Evolutionary conservation across 2,329 filamentous ascomycete species (phyloP).

Genomic region (Bimuria novae-zelandiae): DNA sequence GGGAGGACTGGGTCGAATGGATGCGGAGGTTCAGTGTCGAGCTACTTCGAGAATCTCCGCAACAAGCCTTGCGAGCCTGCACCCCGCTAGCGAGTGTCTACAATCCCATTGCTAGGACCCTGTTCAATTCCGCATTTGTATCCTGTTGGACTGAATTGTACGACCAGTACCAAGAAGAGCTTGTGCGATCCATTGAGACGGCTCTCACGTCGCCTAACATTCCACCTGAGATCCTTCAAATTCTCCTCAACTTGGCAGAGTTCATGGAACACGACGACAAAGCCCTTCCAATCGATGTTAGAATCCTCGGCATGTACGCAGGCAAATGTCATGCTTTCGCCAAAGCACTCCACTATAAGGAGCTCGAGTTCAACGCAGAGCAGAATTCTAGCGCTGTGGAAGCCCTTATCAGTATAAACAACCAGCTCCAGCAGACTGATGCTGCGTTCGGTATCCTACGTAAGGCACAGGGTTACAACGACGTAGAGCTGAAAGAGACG

Average conservation of each 20-base stretch:
- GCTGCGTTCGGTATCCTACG: slow-evolving; percentile 96
- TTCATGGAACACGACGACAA: slow-evolving; percentile 99
- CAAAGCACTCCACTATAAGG: slow-evolving; percentile 98
- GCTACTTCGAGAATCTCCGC: slow-evolving; percentile 90
- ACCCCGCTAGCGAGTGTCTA: slow-evolving; percentile 90
- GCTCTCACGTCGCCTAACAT: slow-evolving; percentile 95
- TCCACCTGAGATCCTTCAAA: slow-evolving; percentile 90
- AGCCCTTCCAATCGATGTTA: slow-evolving; percentile 94
- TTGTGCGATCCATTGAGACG: slow-evolving; percentile 93
- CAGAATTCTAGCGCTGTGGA: slow-evolving; percentile 95
- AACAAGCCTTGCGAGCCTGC: slow-evolving; percentile 91
- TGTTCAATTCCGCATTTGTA: slow-evolving; percentile 99
- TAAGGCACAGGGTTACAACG: slow-evolving; percentile 92
- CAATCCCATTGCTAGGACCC: slow-evolving; percentile 83
- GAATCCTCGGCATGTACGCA: slow-evolving; percentile 90
- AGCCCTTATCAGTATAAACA: slow-evolving; percentile 98
- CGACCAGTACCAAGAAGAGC: slow-evolving; percentile 94
- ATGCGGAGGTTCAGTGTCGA: slow-evolving; percentile 96
- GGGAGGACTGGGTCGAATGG: slow-evolving; percentile 99
- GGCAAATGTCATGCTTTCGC: slow-evolving; percentile 97
- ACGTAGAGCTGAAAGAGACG: slow-evolving; percentile 94
- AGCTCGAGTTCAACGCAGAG: slow-evolving; percentile 96
- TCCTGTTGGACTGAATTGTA: slow-evolving; percentile 99
- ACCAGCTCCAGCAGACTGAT: slow-evolving; percentile 97
- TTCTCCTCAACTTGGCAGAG: slow-evolving; percentile 92